Base-by-base conservation (phyloP, 2,329 filamentous ascomycete genomes). In the Calonectria fujianensis region DNA sequence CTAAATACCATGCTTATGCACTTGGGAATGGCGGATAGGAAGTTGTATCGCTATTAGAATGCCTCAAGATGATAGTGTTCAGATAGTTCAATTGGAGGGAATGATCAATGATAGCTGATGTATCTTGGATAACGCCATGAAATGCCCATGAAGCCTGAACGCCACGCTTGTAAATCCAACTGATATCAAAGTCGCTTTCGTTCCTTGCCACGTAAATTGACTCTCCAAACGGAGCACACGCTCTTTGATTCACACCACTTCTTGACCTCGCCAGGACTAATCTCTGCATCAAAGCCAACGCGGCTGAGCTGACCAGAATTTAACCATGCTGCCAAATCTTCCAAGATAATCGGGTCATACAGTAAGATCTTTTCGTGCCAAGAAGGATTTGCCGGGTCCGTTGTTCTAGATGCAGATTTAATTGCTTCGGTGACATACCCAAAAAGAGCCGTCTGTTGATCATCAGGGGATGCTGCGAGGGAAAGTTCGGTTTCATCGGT, bases 311-410 rank as follows among this genome's bases (percentile, higher is more conserved):
- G 91, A 16, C 93, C 93, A 4, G 89, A 89, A 79, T 98, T 98
- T 20, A 98, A 85, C 94, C 96, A 98, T 0, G 87, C 85, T 0
- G 96, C 91, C 18, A 99, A 87, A 77, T 98, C 96, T 84, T 98
- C 96, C 0, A 98, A 85, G 1, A 97, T 89, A 54, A 99, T 94
- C 0, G 96, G 95, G 80, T 98, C 96, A 82, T 97, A 98, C 83
- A 98, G 91, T 8, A 98, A 88, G 61, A 99, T 98, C 85, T 96
- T 97, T 85, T 98, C 95, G 79, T 97, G 90, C 95, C 96, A 98
- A 2, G 91, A 95, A 18, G 91, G 92, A 3, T 89, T 82, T 9
- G 77, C 76, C 0, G 88, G 85, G 76, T 93, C 87, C 5, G 80
- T 86, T 0, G 90, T 88, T 16, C 87, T 87, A 4, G 91, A 88